Base-by-base conservation (phyloP, 805 yeast species). In the Wickerhamiella sorbophila region DNA sequence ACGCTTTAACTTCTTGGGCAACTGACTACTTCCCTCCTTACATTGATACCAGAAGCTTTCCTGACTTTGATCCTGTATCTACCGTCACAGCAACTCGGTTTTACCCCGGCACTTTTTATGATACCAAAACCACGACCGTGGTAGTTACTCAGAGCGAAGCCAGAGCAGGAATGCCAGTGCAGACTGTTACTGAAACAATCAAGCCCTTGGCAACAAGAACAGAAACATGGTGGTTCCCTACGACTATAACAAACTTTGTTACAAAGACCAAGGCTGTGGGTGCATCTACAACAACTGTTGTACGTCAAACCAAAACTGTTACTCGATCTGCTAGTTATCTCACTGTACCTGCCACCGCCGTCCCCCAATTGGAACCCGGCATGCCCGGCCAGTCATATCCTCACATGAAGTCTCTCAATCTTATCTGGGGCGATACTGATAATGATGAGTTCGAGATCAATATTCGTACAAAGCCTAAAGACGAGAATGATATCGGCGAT, bases 391-490 rank as follows among this genome's bases (percentile, higher is more conserved):
- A 6, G 10, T 8, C 6, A 6, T 6, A 12, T 24, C 10, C 29
- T 24, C 29, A 24, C 29, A 24, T 24, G 10, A 24, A 24, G 29
- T 24, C 29, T 24, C 29, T 24, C 10, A 24, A 33, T 14, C 49
- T 52, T 35, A 34, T 38, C 14, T 52, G 40, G 33, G 38, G 35
- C 9, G 49, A 49, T 33, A 34, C 48, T n/a, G 54, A 49, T 27
- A 35, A 27, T 2, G 53, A 49, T 3, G 48, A 44, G 12, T 15
- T 52, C 5, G 53, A 50, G 15, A 48, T 52, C 1, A 48, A 43
- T n/a, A 39, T 46, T 12, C 48, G 39, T 18, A 29, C 48, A 10
- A 21, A 39, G 3, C 34, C 46, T 10, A 34, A 34, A 16, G 44
- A 41, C n/a, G 37, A 36, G 21, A 18, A 18, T 5, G 47, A 33